Evolutionary conservation across 805 yeast genomes (phyloP).

Genomic region (Starmerella lactis-condensi): DNA sequence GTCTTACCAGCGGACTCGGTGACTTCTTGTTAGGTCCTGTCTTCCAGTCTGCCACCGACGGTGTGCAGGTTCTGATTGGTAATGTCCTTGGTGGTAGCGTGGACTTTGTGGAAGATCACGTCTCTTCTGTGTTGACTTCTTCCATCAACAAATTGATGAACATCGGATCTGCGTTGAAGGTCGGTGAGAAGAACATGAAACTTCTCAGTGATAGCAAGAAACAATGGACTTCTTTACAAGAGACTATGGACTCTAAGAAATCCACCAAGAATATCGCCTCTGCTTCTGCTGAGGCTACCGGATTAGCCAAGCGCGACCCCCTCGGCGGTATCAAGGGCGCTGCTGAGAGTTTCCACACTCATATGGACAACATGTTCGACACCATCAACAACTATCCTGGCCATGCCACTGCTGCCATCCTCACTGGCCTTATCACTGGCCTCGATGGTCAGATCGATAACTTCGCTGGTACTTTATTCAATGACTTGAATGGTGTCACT

Average conservation of each 20-base stretch:
- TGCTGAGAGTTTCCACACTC: constrained; percentile 13
- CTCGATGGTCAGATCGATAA: constrained; percentile 23
- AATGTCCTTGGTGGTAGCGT: constrained; percentile 17
- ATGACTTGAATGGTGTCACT: constrained; percentile 11
- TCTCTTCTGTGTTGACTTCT: constrained; percentile 12
- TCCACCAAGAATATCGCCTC: too few species aligned
- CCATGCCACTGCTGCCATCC: constrained; percentile 15
- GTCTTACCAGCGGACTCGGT: constrained; percentile 17
- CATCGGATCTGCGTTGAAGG: constrained; percentile 14
- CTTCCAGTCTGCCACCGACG: constrained; percentile 20
- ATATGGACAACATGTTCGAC: constrained; percentile 11
- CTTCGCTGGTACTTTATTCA: constrained; percentile 13
- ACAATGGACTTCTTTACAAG: constrained; percentile 4
- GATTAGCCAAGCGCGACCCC: too few species aligned
- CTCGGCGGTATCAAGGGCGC: constrained; percentile 14
- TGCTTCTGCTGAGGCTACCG: too few species aligned
- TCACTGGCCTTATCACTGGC: constrained; percentile 19
- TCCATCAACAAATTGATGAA: constrained; percentile 12
- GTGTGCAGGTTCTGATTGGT: constrained; percentile 20
- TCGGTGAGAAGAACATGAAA: constrained; percentile 3
- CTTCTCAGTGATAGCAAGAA: constrained; percentile 11
- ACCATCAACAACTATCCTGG: constrained; percentile 13
- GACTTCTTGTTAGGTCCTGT: constrained; percentile 17
- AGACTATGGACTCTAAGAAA: too few species aligned
- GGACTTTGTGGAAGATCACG: constrained; percentile 19